Base-by-base conservation (phyloP, 1,284 basidiomycete genomes). In the Cryptococcus hybrid region DNA sequence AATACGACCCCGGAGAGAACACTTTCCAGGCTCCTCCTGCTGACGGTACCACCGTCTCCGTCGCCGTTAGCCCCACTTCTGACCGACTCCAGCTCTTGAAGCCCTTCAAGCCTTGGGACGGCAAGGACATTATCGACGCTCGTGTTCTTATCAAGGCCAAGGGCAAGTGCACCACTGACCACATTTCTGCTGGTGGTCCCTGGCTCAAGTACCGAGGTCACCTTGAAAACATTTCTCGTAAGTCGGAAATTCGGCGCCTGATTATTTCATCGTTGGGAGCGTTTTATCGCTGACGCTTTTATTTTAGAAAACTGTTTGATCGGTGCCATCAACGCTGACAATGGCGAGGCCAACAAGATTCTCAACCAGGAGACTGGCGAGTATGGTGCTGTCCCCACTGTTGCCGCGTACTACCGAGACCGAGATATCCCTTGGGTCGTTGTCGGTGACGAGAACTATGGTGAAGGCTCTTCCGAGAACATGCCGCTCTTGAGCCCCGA, bases 201-300 rank as follows among this genome's bases (percentile, higher is more conserved):
- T 99, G 95, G 95, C 85, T 98, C 81, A 97, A 97, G 82, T 98
- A 94, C 85, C 91, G 95, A 83, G 95, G 95, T 66, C 95, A 98
- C 81, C 87, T 99, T 72, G 86, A 96, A 80, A 98, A 99, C 85
- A 99, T 98, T 78, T 96, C 92, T 40, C 90, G 87, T 87, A 64
- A 60, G 84, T 81, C 15, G 13, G 40, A 36, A 12, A 7, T 43
- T 46, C 11, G 5, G 45, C 15, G 12, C 11, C 18, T 34, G 13
- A 3, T 34, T 38, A 18, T 34, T n/a, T 24, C n/a, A 37, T 40
- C 39, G 55, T 52, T 61, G n/a, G n/a, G n/a, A n/a, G n/a, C n/a
- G n/a, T 78, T 96, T 92, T 40, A n/a, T n/a, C n/a, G n/a, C n/a
- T 24, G 24, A 24, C 24, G 24, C n/a, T 24, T 24, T 24, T n/a